phyloP scores from a whole-genome alignment of 352 stramenopile species.

The Paralagenidium karlingii region DNA sequence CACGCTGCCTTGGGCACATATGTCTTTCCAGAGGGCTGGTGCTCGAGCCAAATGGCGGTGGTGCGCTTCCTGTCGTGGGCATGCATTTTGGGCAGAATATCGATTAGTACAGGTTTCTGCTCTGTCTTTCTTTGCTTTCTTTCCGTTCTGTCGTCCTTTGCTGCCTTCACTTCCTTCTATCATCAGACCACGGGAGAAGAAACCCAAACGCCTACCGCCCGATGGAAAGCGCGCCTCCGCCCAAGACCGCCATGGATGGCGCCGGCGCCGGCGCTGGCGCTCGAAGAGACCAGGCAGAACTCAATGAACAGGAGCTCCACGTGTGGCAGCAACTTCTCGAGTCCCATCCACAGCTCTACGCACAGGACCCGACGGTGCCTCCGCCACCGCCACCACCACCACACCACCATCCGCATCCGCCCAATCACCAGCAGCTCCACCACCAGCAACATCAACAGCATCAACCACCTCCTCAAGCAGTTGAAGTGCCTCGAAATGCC shows the following conservation, averaged over 20 bases:
- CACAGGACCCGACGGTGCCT: constrained; percentile 5
- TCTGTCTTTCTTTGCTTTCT: no score
- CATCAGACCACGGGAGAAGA: no score
- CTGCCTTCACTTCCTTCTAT: no score
- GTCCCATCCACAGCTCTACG: constrained; percentile 23
- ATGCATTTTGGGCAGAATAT: no score
- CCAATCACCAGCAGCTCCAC: constrained; percentile 3
- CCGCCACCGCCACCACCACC: background rate
- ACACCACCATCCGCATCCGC: constrained; percentile 10
- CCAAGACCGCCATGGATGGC: constrained; percentile 10
- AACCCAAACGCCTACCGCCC: background rate
- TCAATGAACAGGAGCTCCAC: constrained; percentile 30
- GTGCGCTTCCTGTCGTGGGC: no score
- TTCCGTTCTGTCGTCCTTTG: no score
- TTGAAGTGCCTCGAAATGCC: background rate
- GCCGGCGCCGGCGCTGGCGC: constrained; percentile 3
- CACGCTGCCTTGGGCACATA: no score
- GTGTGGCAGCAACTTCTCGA: constrained; percentile 55
- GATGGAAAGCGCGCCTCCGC: background rate
- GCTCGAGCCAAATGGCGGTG: no score
- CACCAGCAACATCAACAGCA: constrained; percentile 3
- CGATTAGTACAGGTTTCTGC: no score
- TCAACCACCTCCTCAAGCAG: background rate
- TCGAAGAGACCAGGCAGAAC: constrained; percentile 14
- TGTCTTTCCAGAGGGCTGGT: no score